Base-by-base conservation (phyloP, 1,284 basidiomycete genomes). In the Xanthoconium separans region DNA sequence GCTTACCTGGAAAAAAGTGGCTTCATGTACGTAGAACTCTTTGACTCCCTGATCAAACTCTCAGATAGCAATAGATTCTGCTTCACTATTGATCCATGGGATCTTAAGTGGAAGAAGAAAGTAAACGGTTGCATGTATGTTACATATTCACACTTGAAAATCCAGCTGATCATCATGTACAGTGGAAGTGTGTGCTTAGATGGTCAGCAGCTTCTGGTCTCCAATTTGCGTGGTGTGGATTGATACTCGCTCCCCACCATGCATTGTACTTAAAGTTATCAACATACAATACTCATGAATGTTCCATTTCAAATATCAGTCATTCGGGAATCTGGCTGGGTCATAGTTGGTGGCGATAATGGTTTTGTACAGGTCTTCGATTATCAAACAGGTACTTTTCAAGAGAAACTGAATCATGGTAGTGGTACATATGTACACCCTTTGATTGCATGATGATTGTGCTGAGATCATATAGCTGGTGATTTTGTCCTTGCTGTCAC, bases 81-180 rank as follows among this genome's bases (percentile, higher is more conserved):
- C 12, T 44, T 33, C 16, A 44, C 34, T 2, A 13, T 47, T 16
- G 30, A 53, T 11, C 36, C 52, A 3, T 54, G 47, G 47, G 43
- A 54, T 8, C 11, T 54, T 5, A 54, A 41, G 36, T 54, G 43
- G 47, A 29, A 54, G 13, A 54, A 54, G 36, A 54, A 50, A 27
- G 24, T 4, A 0, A 54, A 54, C 9, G 13, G 52, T 40, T 13
- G 13, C 3, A 53, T 50, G 39, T 44, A 41, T 6, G 42, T 11
- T 7, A 6, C 8, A 13, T 34, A 13, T 34, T 6, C 16, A 6
- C 16, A 12, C 10, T 16, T 34, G 33, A 15, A 15, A 6, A 15
- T 34, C 13, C 6, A 31, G 30, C 11, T 34, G 33, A 34, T 7
- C 15, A 11, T 12, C 15, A 6, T 16, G 13, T 4, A 4, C 16